Evolutionary conservation across 192 early-diverging fungal species (phyloP), one percentile per base, ranked within the genome.

Genomic region (Jimgerdemannia lactiflua): DNA sequence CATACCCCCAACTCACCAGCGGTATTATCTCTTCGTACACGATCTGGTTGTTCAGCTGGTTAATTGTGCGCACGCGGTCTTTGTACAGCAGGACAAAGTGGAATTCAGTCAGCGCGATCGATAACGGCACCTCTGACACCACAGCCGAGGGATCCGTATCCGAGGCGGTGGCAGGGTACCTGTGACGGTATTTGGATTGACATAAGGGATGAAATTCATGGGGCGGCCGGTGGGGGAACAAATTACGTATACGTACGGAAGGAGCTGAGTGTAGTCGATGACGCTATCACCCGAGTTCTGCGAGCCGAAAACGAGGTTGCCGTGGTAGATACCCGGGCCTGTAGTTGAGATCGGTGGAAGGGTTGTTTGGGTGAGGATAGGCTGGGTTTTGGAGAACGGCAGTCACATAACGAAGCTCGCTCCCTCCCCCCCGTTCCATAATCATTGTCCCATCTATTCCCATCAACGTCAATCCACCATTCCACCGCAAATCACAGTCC

Each of bases 1-100:
- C n/a, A n/a, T n/a, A 67, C 49, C 7, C 71, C 9, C 17, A 54
- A 77, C 74, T 73, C 84, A 93, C 93, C 82, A 95, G 69, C 4
- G 87, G 85, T 65, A 97, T 91, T 19, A 81, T 65, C 69, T 96
- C 95, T 65, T 97, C 95, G 77, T 90, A 97, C 4, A 92, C 92
- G 59, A 95, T 88, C 76, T 95, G 88, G 79, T 90, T 87, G 72
- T 90, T 97, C 39, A 98, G 86, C 67, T 89, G 87, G 75, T 89
- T 93, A 66, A 98, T 85, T 7, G 94, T 95, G 67, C 91, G 85
- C 20, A 97, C 75, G 44, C 89, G 87, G 75, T 92, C 86, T 42
- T 89, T 86, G 80, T 95, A 98, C 71, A 97, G 84, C 11, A 97
- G 80, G 67, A 98, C 78, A 73, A 94, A 92, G 71, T 98, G 97